These are phyloP conservation scores for Colletotrichum liaoningense DNA, from an alignment of 2,329 filamentous ascomycete genomes.

Conservation along the genomic window DNA sequence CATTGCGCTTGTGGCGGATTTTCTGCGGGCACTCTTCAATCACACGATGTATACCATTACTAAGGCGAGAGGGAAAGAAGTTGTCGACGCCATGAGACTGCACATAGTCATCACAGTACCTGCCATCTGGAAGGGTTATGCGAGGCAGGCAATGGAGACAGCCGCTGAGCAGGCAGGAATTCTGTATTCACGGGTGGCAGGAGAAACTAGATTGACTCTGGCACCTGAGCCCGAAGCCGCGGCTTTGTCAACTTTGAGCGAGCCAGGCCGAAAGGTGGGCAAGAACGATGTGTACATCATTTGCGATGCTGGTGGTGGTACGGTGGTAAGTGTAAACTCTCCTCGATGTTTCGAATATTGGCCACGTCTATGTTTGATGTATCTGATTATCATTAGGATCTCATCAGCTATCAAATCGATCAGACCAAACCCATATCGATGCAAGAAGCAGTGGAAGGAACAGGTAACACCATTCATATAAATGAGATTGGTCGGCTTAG, in stretches of 20 bases:
- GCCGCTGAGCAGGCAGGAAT: conserved; percentile 51
- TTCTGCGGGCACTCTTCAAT: conserved; percentile 47
- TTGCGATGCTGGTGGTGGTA: conserved; percentile 51
- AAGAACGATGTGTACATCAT: conserved; percentile 43
- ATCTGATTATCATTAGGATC: conserved; percentile 41
- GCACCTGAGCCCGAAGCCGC: conserved; percentile 58
- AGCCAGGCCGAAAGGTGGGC: conserved; percentile 25
- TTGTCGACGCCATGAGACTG: conserved; percentile 41
- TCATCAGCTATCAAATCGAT: conserved; percentile 52
- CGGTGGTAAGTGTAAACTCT: conserved; percentile 36
- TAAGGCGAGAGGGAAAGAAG: conserved; percentile 37
- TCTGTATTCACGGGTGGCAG: conserved; percentile 40
- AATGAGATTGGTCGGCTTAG: no score
- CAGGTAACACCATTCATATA: conserved; percentile 40
- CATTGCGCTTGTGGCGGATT: conserved; percentile 44
- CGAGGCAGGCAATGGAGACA: conserved; percentile 48
- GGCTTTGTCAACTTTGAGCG: conserved; percentile 49
- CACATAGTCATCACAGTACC: conserved; percentile 55
- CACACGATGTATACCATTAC: conserved; percentile 43
- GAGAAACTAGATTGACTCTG: conserved; percentile 46
- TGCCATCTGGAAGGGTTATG: conserved; percentile 57
- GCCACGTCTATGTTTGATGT: no score
- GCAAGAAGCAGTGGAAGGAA: conserved; percentile 50
- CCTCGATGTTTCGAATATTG: not conserved
- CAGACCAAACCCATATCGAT: conserved; percentile 41